Evolutionary conservation across 164 flowering plant species (phyloP), one percentile per base, ranked within the genome.

Genomic region (Nymphaea thermarum): DNA sequence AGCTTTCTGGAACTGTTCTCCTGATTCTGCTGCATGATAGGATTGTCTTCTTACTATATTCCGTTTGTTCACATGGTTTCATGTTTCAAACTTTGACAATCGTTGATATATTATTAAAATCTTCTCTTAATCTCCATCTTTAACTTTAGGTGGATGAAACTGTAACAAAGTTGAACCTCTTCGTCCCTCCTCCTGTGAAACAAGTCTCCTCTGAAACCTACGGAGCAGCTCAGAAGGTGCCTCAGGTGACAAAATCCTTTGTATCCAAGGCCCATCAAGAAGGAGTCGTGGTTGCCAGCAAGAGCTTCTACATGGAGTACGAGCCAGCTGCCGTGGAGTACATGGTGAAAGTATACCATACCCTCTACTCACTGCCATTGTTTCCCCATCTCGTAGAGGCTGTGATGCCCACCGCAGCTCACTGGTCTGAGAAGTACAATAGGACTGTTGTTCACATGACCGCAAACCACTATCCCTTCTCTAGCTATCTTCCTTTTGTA

Each of bases 351-450:
- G 3, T 70, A 14, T 86, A 82, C 80, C 42, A 65, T 59, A 67
- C 44, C 42, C 81, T 80, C 36, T 75, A 81, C 62, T 65, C 71
- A 65, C 12, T 70, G 43, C 67, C 81, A 1, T 45, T 79, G 10
- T 43, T 86, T 68, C 89, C 78, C 60, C 67, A 55, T 8, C 70
- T 80, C 47, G 80, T 80, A 0, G 79, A 79, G 53, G 44, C 74
- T 69, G 81, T 76, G 6, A 71, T 82, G 60, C 91, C 90, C 0
- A 71, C 78, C 0, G 84, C 78, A 41, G 79, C 82, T 1, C 70
- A 72, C 45, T 81, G 71, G 79, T 82, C 83, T 1, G 77, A 77
- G 44, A 82, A 83, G 77, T 90, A 86, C 77, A 88, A 90, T 73
- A 43, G 69, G 4, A 5, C 68, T 12, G 78, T 87, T 0, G 42